A percentile compares a stretch with the other conserved stretches of the same genome.
phyloP scores from a whole-genome alignment of 257 asterid genomes.

The Haberlea rhodopensis region DNA sequence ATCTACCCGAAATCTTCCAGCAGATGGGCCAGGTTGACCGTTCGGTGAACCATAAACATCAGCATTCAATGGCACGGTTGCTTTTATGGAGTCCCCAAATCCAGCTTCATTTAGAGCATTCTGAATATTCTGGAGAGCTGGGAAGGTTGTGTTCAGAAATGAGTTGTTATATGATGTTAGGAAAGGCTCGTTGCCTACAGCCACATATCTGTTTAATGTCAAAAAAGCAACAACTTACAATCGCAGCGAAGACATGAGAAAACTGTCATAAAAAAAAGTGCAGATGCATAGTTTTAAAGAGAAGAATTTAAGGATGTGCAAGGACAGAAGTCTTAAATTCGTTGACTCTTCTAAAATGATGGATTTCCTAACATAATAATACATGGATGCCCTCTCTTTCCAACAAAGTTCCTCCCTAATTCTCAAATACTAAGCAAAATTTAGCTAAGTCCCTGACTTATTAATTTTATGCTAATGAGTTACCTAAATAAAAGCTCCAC shows the following conservation, averaged over 20 bases:
- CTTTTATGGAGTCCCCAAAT: slow-evolving; percentile 56
- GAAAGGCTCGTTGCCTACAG: slow-evolving; percentile 86
- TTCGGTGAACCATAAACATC: slow-evolving; percentile 68
- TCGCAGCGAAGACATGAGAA: neutral
- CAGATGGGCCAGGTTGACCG: slow-evolving; percentile 63
- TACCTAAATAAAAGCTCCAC: too few species aligned
- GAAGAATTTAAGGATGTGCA: neutral
- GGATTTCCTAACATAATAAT: too few species aligned
- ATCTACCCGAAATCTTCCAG: slow-evolving; percentile 61
- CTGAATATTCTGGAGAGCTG: slow-evolving; percentile 80
- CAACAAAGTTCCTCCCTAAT: too few species aligned
- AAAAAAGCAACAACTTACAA: slow-evolving; percentile 4
- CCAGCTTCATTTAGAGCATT: slow-evolving; percentile 71
- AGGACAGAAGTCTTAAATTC: too few species aligned
- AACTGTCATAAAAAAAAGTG: neutral
- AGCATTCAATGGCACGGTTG: slow-evolving; percentile 74
- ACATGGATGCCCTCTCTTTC: too few species aligned
- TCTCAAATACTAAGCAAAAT: too few species aligned
- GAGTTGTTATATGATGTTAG: slow-evolving; percentile 67
- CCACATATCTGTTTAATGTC: slow-evolving; percentile 56
- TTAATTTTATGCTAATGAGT: too few species aligned
- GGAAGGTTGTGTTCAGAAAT: slow-evolving; percentile 66
- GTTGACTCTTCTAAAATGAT: too few species aligned
- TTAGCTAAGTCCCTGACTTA: too few species aligned
- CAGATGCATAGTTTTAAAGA: neutral